These are phyloP conservation scores for Plantago elongata DNA, from an alignment of 257 asterid genomes.

Conservation along the genomic window DNA sequence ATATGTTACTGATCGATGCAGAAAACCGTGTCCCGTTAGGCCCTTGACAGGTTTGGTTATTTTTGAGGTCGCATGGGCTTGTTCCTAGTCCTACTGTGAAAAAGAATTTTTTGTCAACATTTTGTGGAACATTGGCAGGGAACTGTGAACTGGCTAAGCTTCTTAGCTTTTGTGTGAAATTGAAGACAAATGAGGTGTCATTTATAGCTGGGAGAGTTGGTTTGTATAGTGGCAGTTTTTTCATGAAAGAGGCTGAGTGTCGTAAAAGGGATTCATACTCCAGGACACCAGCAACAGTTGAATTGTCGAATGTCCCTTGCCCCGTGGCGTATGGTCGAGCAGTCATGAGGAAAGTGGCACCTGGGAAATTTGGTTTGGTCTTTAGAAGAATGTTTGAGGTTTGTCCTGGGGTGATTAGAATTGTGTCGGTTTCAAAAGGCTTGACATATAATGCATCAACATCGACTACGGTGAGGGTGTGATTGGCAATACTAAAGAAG, in stretches of 20 bases:
- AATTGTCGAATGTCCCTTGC: slow-evolving; percentile 40
- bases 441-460: slow-evolving; percentile 44
- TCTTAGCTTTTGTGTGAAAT: slow-evolving; percentile 36
- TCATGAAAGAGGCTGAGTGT: background rate
- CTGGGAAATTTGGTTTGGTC: slow-evolving; percentile 31
- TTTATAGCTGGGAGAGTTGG: slow-evolving; percentile 59
- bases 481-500: slow-evolving; percentile 48
- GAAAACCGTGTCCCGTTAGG: slow-evolving; percentile 56
- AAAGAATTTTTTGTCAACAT: slow-evolving; percentile 37
- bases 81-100: slow-evolving; percentile 59
- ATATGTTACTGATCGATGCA: slow-evolving; percentile 53
- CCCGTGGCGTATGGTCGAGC: slow-evolving; percentile 48
- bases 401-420: slow-evolving; percentile 46
- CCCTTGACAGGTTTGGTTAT: slow-evolving; percentile 57
- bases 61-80: slow-evolving; percentile 41
- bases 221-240: background rate
- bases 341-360: slow-evolving; percentile 41
- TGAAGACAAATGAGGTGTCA: slow-evolving; percentile 40
- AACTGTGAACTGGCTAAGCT: slow-evolving; percentile 43
- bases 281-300: slow-evolving; percentile 46
- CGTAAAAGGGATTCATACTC: slow-evolving; percentile 28
- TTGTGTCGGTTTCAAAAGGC: slow-evolving; percentile 37
- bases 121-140: slow-evolving; percentile 62
- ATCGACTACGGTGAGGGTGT: slow-evolving; percentile 40
- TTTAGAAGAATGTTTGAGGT: slow-evolving; percentile 38